Percentiles rank a stretch among this genome's conserved stretches.
Conservation (phyloP, 306 rosid genomes). For the Castanea mollissima region DNA sequence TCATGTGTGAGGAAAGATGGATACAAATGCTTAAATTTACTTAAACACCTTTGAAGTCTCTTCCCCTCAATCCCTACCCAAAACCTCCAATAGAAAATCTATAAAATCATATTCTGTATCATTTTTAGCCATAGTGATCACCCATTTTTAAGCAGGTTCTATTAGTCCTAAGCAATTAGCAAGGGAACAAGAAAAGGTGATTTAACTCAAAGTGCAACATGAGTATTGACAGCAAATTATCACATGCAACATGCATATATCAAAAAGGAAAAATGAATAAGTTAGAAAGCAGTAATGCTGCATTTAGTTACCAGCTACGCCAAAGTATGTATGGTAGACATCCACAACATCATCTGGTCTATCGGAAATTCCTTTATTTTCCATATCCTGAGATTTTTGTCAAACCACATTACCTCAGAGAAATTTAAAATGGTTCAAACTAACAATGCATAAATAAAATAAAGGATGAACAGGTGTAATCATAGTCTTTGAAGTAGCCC, state of each 20-base stretch:
- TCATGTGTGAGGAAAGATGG: too few relatives aligned
- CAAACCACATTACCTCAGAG: slow-evolving; percentile 22
- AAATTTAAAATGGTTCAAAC: slow-evolving; percentile 4
- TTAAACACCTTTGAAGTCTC: too few relatives aligned
- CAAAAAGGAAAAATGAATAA: background rate
- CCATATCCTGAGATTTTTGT: slow-evolving; percentile 56
- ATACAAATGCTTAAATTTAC: too few relatives aligned
- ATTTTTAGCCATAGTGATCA: too few relatives aligned
- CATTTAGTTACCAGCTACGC: slow-evolving; percentile 59
- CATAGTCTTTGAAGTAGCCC: slow-evolving; percentile 8
- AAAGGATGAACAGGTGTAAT: slow-evolving; percentile 4
- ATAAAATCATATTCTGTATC: too few relatives aligned
- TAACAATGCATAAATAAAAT: slow-evolving; percentile 8
- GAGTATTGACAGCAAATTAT: background rate
- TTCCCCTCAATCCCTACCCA: too few relatives aligned
- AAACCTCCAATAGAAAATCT: too few relatives aligned
- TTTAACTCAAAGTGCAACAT: too few relatives aligned
- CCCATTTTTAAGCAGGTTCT: too few relatives aligned
- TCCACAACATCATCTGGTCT: slow-evolving; percentile 95
- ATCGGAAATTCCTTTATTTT: slow-evolving; percentile 92
- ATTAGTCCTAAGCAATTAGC: too few relatives aligned
- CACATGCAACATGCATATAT: background rate
- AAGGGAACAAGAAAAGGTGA: too few relatives aligned
- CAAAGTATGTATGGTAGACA: slow-evolving; percentile 84
- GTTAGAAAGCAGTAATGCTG: background rate